Conservation (phyloP, 1,284 basidiomycete genomes). For the Coniferiporia sulphurascens region DNA sequence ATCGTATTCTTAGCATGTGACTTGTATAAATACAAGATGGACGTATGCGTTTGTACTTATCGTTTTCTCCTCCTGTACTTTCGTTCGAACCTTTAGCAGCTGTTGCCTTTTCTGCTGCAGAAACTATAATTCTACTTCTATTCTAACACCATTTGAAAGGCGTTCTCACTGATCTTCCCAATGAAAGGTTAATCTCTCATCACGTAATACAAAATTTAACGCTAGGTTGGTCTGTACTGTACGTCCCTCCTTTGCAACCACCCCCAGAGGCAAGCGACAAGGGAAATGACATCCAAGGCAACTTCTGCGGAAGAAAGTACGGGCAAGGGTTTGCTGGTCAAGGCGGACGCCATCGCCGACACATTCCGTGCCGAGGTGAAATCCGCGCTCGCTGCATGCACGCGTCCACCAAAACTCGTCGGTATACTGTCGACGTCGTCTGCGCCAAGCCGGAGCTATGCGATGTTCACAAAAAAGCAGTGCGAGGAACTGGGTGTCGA, state of each 20-base stretch:
- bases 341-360: conserved; percentile 66
- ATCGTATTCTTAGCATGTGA: not conserved
- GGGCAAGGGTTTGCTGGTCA: conserved; percentile 70
- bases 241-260: not conserved
- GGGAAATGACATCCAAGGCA: not conserved
- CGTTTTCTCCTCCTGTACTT: not conserved
- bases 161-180: not conserved
- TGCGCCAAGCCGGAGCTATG: conserved; percentile 85
- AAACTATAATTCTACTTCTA: no score
- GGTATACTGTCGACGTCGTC: conserved; percentile 89
- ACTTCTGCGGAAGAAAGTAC: conserved; percentile 23
- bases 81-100: conserved; percentile 29
- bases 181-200: conserved; percentile 1
- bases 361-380: conserved; percentile 68
- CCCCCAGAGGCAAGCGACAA: not conserved
- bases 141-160: no score
- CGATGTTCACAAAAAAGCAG: conserved; percentile 90
- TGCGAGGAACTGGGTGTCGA: conserved; percentile 87
- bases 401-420: conserved; percentile 70
- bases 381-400: conserved; percentile 35
- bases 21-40: not conserved
- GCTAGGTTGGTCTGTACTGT: no score
- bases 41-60: not conserved
- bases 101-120: no score
- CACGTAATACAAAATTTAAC: not conserved